A percentile compares a stretch with the other conserved stretches of the same genome.
Evolutionary conservation across 768 basidiomycete genomes (phyloP).

Genomic region (Suillus weaverae): DNA sequence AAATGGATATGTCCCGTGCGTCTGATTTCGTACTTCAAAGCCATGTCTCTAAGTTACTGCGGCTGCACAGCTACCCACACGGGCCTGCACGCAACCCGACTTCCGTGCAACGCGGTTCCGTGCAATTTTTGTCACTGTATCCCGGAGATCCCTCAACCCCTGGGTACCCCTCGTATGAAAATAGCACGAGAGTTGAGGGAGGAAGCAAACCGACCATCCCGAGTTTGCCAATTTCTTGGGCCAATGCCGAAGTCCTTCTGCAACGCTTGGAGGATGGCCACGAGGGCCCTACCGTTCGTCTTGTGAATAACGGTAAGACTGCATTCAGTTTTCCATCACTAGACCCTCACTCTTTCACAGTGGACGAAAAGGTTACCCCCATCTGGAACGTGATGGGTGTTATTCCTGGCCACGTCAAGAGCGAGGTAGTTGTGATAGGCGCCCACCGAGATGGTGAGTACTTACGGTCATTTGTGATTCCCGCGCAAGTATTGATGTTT

Average conservation of each 20-base stretch:
- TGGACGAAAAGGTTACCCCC: conserved; percentile 57
- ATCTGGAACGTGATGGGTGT: conserved; percentile 72
- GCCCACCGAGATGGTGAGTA: conserved; percentile 69
- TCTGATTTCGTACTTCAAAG: not conserved
- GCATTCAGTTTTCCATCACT: not conserved
- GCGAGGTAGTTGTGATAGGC: conserved; percentile 69
- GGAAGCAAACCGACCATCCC: conserved; percentile 55
- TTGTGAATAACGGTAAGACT: conserved; percentile 58
- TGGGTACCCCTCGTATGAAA: conserved; percentile 64
- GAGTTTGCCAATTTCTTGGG: conserved; percentile 66
- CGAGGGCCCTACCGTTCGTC: conserved; percentile 43
- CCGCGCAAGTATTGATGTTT: not conserved
- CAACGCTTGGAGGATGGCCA: conserved; percentile 46
- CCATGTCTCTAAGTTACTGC: not conserved
- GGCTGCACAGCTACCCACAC: conserved; percentile 49
- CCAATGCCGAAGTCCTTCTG: conserved; percentile 60
- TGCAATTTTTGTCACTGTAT: conserved; percentile 61
- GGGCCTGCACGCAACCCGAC: conserved; percentile 66
- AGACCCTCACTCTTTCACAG: conserved; percentile 18
- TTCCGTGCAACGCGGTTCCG: conserved; percentile 66
- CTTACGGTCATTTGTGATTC: not conserved
- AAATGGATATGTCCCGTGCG: conserved; percentile 53
- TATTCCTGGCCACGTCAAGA: conserved; percentile 62
- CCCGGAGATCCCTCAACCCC: conserved; percentile 50
- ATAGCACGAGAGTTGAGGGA: conserved; percentile 52